These are phyloP conservation scores for Penicillium sp. DNA, from an alignment of 2,329 filamentous ascomycete species.

Conservation along the genomic window DNA sequence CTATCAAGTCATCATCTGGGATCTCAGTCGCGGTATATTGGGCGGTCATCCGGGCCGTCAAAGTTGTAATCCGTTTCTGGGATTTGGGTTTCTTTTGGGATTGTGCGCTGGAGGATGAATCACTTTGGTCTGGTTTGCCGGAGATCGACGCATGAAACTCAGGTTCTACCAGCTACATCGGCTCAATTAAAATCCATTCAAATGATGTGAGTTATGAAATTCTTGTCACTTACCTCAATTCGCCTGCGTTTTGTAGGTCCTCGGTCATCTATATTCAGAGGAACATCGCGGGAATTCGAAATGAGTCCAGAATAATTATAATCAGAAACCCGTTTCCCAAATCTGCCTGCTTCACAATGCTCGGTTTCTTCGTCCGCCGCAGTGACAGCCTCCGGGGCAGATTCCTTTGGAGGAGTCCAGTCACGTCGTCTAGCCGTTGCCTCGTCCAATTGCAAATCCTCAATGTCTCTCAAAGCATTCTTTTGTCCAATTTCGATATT, in stretches of 20 bases:
- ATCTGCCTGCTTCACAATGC: constrained; percentile 13
- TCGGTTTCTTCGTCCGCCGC: constrained; percentile 13
- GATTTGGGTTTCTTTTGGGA: constrained; percentile 44
- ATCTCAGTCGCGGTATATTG: constrained; percentile 56
- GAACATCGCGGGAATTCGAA: constrained; percentile 12
- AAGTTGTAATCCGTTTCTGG: constrained; percentile 69
- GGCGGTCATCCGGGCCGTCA: constrained; percentile 75
- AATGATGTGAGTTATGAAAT: background rate
- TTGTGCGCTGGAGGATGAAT: constrained; percentile 11
- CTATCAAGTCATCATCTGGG: constrained; percentile 13
- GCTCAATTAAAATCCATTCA: background rate
- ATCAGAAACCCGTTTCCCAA: constrained; percentile 39
- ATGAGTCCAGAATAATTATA: constrained; percentile 40
- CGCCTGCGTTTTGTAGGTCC: constrained; percentile 39
- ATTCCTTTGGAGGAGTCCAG: constrained; percentile 66
- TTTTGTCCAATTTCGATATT: constrained; percentile 3
- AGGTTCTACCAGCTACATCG: constrained; percentile 27
- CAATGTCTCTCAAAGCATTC: constrained; percentile 21
- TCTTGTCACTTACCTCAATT: constrained; percentile 33
- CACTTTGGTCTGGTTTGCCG: constrained; percentile 11
- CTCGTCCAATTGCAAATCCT: constrained; percentile 33
- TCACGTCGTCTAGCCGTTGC: constrained; percentile 59
- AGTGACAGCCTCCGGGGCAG: constrained; percentile 25
- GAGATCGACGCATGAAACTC: constrained; percentile 12
- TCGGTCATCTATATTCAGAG: constrained; percentile 13